Percentiles rank a stretch among this genome's conserved stretches.
Conservation (phyloP, 768 basidiomycete genomes). For the Chalciporus pseudorubinellus region DNA sequence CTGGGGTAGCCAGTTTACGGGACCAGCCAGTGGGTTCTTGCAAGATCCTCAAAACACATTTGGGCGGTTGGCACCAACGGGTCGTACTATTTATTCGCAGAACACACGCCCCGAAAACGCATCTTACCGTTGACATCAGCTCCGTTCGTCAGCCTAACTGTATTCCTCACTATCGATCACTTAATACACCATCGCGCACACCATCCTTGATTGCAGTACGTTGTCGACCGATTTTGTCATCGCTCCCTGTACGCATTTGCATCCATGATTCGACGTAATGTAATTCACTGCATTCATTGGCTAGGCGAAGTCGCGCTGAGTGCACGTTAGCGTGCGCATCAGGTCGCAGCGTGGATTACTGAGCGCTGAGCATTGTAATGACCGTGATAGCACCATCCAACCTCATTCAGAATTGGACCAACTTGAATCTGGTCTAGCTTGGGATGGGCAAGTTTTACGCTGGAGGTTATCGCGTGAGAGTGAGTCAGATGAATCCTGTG, state of each 20-base stretch:
- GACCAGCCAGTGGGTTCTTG: constrained; percentile 50
- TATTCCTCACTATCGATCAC: constrained; percentile 18
- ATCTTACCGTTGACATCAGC: constrained; percentile 22
- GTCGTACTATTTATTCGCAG: constrained; percentile 65
- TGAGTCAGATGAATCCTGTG: neutral
- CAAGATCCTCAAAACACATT: constrained; percentile 42
- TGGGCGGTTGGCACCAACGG: constrained; percentile 44
- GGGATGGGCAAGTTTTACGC: too few species aligned
- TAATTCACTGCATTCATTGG: neutral
- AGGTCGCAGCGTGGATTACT: too few species aligned
- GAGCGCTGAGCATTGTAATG: too few species aligned
- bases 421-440: too few species aligned
- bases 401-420: too few species aligned
- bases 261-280: neutral
- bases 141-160: constrained; percentile 14
- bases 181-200: constrained; percentile 14
- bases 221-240: neutral
- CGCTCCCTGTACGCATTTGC: neutral
- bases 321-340: too few species aligned
- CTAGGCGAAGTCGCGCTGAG: too few species aligned
- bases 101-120: constrained; percentile 37
- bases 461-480: neutral
- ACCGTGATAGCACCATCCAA: too few species aligned
- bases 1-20: constrained; percentile 42
- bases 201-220: neutral